These are phyloP conservation scores for Raddia guianensis DNA, from an alignment of 176 grass and related monocot species.

Conservation along the genomic window DNA sequence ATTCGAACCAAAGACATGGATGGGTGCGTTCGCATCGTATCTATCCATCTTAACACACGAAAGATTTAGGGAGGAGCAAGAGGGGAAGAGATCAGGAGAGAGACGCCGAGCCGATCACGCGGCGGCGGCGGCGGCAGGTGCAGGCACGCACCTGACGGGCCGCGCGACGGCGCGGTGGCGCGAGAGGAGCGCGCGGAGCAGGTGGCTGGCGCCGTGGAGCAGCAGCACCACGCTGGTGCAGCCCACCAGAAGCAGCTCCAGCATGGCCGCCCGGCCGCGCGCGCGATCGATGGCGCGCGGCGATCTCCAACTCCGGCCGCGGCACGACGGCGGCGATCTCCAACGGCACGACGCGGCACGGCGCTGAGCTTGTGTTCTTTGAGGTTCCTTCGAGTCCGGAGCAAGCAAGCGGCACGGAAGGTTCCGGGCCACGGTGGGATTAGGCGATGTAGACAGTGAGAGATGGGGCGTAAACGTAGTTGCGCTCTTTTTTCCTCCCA, in stretches of 20 bases:
- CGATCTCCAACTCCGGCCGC: too few species aligned
- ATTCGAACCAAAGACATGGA: too few species aligned
- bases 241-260: constrained; percentile 47
- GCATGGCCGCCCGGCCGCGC: constrained; percentile 11
- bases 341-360: too few species aligned
- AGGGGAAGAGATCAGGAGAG: background rate
- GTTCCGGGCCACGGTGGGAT: too few species aligned
- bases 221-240: constrained; percentile 58
- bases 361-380: too few species aligned
- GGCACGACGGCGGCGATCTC: too few species aligned
- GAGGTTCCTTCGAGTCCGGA: too few species aligned
- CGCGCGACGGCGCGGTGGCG: constrained; percentile 46
- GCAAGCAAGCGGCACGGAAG: too few species aligned
- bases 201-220: constrained; percentile 60
- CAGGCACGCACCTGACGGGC: constrained; percentile 31
- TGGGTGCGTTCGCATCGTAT: background rate
- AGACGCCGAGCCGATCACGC: background rate
- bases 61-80: background rate
- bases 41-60: background rate
- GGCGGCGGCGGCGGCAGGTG: constrained; percentile 20
- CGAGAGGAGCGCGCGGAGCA: constrained; percentile 51
- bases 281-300: background rate
- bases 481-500: too few species aligned
- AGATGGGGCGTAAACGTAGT: too few species aligned
- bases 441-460: too few species aligned